Evolutionary conservation across 2,329 filamentous ascomycete species (phyloP).

Genomic region (Meredithiella fracta): DNA sequence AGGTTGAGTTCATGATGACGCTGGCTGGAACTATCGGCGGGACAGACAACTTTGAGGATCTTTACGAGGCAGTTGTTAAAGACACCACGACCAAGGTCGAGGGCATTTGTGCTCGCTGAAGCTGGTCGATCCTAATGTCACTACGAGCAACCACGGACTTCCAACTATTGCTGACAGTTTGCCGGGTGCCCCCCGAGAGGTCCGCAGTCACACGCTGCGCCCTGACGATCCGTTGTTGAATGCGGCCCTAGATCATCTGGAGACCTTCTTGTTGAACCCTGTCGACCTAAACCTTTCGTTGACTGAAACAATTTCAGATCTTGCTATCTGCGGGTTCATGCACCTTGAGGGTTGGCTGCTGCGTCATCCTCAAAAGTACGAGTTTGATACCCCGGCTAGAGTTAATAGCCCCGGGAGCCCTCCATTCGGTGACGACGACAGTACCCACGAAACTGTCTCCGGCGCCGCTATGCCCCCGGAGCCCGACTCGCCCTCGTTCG

Average conservation of each 20-base stretch:
- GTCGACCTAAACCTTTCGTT: constrained; percentile 81
- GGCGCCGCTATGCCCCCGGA: constrained; percentile 23
- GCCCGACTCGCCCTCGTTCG: constrained; percentile 24
- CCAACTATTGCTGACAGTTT: constrained; percentile 39
- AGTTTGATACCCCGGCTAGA: constrained; percentile 34
- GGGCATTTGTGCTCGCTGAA: constrained; percentile 57
- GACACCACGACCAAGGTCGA: constrained; percentile 55
- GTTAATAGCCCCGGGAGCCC: constrained; percentile 19
- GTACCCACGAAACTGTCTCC: constrained; percentile 4
- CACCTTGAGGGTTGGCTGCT: constrained; percentile 82
- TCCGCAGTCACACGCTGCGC: constrained; percentile 43
- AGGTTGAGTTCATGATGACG: constrained; percentile 54
- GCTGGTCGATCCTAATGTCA: constrained; percentile 45
- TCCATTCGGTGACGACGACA: constrained; percentile 24
- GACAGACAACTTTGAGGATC: constrained; percentile 52
- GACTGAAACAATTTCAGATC: constrained; percentile 65
- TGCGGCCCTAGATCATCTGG: constrained; percentile 52
- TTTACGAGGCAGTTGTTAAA: constrained; percentile 55
- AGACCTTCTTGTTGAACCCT: constrained; percentile 74
- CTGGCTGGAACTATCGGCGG: constrained; percentile 53
- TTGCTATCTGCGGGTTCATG: constrained; percentile 73
- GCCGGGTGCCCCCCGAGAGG: constrained; percentile 44
- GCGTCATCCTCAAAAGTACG: constrained; percentile 49
- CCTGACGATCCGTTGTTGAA: constrained; percentile 46
- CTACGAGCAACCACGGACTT: constrained; percentile 38